A percentile compares a stretch with the other conserved stretches of the same genome.
Evolutionary conservation across 371 early-diverging fungal species (phyloP).

Genomic region (Apophysomyces sp.): DNA sequence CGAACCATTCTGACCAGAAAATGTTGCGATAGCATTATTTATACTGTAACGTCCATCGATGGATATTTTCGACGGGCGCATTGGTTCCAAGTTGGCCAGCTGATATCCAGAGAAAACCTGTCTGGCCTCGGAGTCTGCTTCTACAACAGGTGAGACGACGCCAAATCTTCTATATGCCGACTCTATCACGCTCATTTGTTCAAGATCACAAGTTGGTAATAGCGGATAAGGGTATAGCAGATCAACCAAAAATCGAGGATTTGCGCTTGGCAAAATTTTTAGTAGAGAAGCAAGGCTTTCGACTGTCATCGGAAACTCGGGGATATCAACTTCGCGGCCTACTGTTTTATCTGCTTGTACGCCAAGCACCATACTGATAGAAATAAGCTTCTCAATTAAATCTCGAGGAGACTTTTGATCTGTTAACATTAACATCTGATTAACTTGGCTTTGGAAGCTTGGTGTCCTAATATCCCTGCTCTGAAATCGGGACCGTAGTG

Average conservation of each 20-base stretch:
- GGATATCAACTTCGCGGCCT: slow-evolving; percentile 56
- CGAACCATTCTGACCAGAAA: slow-evolving; percentile 32
- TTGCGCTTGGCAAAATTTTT: slow-evolving; percentile 45
- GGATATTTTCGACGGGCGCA: slow-evolving; percentile 17
- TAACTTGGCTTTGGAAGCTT: slow-evolving; percentile 61
- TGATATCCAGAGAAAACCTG: slow-evolving; percentile 63
- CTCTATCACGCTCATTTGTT: slow-evolving; percentile 66
- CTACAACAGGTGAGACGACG: slow-evolving; percentile 43
- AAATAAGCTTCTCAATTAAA: slow-evolving; percentile 61
- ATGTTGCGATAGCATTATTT: slow-evolving; percentile 44
- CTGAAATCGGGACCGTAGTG: slow-evolving; percentile 82
- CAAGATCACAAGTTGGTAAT: slow-evolving; percentile 60
- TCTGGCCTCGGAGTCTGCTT: slow-evolving; percentile 44
- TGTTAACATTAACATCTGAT: slow-evolving; percentile 41
- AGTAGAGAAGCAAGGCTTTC: slow-evolving; percentile 57
- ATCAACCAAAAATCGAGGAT: slow-evolving; percentile 64
- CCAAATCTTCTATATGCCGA: slow-evolving; percentile 74
- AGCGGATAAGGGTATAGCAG: slow-evolving; percentile 68
- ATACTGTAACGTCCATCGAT: slow-evolving; percentile 32
- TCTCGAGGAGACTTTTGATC: slow-evolving; percentile 23
- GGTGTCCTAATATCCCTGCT: slow-evolving; percentile 65
- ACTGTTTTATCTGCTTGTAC: slow-evolving; percentile 36
- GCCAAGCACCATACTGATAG: slow-evolving; percentile 64
- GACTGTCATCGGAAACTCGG: slow-evolving; percentile 71
- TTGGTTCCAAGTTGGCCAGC: slow-evolving; percentile 39